A percentile compares a stretch with the other conserved stretches of the same genome.
Conservation (phyloP, 2,329 filamentous ascomycete genomes). For the Emmonsia crescens region DNA sequence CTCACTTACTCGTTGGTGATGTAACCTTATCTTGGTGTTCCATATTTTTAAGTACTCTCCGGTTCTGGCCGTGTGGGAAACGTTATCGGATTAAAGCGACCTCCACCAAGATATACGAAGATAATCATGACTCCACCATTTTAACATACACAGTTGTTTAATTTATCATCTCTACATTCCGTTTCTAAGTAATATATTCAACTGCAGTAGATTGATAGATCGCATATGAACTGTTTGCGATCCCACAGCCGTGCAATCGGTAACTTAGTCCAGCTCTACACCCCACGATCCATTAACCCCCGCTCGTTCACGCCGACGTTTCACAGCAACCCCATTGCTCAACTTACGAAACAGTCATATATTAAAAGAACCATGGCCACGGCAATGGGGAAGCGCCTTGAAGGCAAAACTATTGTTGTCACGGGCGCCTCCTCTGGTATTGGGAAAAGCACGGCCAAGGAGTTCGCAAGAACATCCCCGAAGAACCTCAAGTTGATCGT, state of each 20-base stretch:
- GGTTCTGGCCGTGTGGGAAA: neutral
- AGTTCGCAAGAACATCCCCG: conserved; percentile 81
- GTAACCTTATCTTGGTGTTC: neutral
- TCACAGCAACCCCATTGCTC: neutral
- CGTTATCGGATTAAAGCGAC: neutral
- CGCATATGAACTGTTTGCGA: conserved; percentile 9
- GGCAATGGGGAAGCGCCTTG: conserved; percentile 68
- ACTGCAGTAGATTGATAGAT: neutral
- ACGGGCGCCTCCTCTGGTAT: conserved; percentile 93
- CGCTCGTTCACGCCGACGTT: neutral
- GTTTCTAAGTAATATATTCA: neutral
- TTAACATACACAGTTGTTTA: neutral
- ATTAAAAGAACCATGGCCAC: conserved; percentile 48
- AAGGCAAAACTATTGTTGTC: conserved; percentile 84
- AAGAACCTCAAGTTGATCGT: conserved; percentile 71
- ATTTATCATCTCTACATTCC: neutral
- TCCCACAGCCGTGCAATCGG: conserved; percentile 5
- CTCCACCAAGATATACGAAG: neutral
- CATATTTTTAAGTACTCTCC: neutral
- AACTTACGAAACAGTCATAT: conserved; percentile 14
- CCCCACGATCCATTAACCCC: neutral
- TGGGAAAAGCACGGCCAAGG: conserved; percentile 61
- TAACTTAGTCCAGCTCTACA: neutral
- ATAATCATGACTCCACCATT: neutral
- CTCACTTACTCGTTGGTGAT: no score